Evolutionary conservation across 1,284 basidiomycete species (phyloP).

Genomic region (Tetrapyrgos nigripes): DNA sequence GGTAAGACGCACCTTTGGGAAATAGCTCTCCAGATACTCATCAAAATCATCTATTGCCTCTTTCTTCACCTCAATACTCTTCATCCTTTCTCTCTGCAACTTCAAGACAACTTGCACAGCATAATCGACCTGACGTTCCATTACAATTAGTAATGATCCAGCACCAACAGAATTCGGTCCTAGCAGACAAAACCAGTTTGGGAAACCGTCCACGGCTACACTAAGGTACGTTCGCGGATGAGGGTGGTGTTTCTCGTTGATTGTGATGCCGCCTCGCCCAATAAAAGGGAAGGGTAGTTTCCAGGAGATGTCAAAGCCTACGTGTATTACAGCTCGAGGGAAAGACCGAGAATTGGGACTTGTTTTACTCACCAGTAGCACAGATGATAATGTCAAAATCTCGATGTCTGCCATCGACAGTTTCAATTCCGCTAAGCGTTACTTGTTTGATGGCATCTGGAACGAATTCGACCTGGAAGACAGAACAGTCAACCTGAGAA

Average conservation of each 20-base stretch:
- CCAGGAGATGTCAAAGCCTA: slow-evolving; percentile 62
- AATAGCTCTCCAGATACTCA: slow-evolving; percentile 60
- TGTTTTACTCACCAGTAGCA: slow-evolving; percentile 59
- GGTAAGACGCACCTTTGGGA: slow-evolving; percentile 45
- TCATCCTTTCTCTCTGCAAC: slow-evolving; percentile 63
- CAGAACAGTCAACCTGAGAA: too few species aligned
- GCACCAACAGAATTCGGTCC: slow-evolving; percentile 66
- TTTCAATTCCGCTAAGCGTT: slow-evolving; percentile 61
- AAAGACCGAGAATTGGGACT: neutral
- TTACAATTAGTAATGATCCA: slow-evolving; percentile 56
- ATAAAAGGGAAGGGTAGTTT: slow-evolving; percentile 57
- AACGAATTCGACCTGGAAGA: slow-evolving; percentile 68
- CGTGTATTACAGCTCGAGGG: neutral
- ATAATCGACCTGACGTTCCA: slow-evolving; percentile 64
- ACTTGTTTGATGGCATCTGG: slow-evolving; percentile 54
- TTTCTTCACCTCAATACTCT: slow-evolving; percentile 62
- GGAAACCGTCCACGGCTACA: slow-evolving; percentile 63
- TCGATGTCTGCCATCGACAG: slow-evolving; percentile 55
- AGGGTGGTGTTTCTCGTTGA: slow-evolving; percentile 57
- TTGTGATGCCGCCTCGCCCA: slow-evolving; percentile 52
- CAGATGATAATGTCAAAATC: slow-evolving; percentile 66
- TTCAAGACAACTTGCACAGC: slow-evolving; percentile 58
- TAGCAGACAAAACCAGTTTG: slow-evolving; percentile 62
- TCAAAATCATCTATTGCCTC: slow-evolving; percentile 68
- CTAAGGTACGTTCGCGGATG: slow-evolving; percentile 63